A percentile compares a stretch with the other conserved stretches of the same genome.
Evolutionary conservation across 2,329 filamentous ascomycete genomes (phyloP).

Genomic region (Rugonectria rugulosa): DNA sequence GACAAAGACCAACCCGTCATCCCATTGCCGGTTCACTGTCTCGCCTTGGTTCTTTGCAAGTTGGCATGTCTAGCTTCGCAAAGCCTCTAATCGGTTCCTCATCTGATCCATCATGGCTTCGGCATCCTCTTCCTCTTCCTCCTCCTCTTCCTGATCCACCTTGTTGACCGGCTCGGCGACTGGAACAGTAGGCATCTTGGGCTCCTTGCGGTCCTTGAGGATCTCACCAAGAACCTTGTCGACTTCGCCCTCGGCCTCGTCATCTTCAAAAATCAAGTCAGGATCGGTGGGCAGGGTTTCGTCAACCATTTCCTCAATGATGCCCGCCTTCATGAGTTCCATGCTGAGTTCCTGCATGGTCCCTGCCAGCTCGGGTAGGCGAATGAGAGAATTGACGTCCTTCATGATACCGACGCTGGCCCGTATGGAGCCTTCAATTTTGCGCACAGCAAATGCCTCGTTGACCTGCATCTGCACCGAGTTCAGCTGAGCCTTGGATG

Average conservation of each 20-base stretch:
- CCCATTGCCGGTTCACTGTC: neutral
- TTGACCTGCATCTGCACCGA: slow-evolving; percentile 98
- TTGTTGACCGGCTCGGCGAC: slow-evolving; percentile 61
- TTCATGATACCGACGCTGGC: slow-evolving; percentile 94
- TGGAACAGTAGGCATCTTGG: slow-evolving; percentile 63
- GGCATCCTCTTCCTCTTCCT: slow-evolving; percentile 77
- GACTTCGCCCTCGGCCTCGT: slow-evolving; percentile 80
- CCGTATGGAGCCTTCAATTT: slow-evolving; percentile 92
- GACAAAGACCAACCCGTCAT: too few relatives aligned
- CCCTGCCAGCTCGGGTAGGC: slow-evolving; percentile 82
- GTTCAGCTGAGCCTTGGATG: slow-evolving; percentile 88
- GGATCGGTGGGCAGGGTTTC: slow-evolving; percentile 82
- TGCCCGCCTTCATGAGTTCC: slow-evolving; percentile 92
- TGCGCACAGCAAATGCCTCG: slow-evolving; percentile 92
- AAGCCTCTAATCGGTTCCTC: slow-evolving; percentile 86
- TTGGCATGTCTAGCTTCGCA: slow-evolving; percentile 72
- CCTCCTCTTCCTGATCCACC: slow-evolving; percentile 58
- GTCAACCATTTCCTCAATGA: slow-evolving; percentile 97
- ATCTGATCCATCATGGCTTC: slow-evolving; percentile 94
- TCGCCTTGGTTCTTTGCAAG: neutral
- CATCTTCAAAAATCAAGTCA: slow-evolving; percentile 77
- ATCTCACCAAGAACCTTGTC: slow-evolving; percentile 94
- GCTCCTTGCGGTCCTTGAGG: slow-evolving; percentile 78
- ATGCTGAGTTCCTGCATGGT: slow-evolving; percentile 89
- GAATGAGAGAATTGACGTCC: slow-evolving; percentile 87